Evolutionary conservation across 768 basidiomycete species (phyloP).

Genomic region (Arthromyces matolae): DNA sequence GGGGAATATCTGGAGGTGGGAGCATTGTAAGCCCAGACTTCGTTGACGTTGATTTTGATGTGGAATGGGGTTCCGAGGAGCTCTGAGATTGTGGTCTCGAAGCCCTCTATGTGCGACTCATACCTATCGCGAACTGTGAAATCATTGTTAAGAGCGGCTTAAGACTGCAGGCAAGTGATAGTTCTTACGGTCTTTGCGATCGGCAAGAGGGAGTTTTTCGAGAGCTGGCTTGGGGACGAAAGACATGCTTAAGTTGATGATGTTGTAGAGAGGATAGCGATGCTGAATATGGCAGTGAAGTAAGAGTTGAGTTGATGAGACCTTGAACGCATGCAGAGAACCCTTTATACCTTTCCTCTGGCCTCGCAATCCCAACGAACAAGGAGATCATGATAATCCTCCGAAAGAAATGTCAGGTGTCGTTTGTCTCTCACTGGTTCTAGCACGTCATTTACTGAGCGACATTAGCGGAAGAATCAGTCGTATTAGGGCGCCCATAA

Average conservation of each 20-base stretch:
- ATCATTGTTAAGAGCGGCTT: neutral
- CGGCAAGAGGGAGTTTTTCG: conserved; percentile 21
- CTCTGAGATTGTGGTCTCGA: conserved; percentile 29
- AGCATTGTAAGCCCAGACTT: conserved; percentile 32
- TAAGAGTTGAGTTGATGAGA: conserved; percentile 1
- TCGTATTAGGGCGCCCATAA: no score
- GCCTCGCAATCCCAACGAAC: no score
- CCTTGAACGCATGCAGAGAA: neutral
- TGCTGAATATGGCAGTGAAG: neutral
- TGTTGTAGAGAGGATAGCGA: neutral
- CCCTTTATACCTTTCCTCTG: conserved; percentile 17
- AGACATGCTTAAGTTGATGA: conserved; percentile 13
- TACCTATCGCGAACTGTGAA: conserved; percentile 36
- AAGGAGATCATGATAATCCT: no score
- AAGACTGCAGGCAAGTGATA: no score
- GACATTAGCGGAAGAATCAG: no score
- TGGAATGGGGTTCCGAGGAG: conserved; percentile 25
- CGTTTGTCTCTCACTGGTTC: no score
- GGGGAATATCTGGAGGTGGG: conserved; percentile 19
- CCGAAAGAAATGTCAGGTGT: no score
- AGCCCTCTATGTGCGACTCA: conserved; percentile 31
- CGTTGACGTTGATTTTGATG: conserved; percentile 33
- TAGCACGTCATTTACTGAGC: neutral
- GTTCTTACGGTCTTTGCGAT: conserved; percentile 20
- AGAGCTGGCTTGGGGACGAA: conserved; percentile 18